Percentiles rank a stretch among this genome's conserved stretches.
Evolutionary conservation across 257 asterid species (phyloP).

Genomic region (Catharanthus roseus): DNA sequence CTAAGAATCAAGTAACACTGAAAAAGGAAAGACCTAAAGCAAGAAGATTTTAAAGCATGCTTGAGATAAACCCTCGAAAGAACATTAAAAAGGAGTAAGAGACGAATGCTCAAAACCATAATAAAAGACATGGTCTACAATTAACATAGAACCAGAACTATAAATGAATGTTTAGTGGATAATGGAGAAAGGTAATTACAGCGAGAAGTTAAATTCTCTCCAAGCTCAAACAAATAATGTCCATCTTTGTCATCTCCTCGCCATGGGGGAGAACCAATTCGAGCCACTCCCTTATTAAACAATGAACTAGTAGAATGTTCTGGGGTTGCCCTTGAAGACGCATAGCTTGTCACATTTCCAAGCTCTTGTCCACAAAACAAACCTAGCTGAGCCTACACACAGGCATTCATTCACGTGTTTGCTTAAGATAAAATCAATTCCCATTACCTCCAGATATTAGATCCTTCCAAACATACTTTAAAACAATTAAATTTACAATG

Average conservation of each 20-base stretch:
- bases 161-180: slow-evolving; percentile 6
- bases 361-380: slow-evolving; percentile 69
- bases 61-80: too few species aligned
- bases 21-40: background rate
- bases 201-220: slow-evolving; percentile 93
- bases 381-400: slow-evolving; percentile 99
- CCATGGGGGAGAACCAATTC: slow-evolving; percentile 80
- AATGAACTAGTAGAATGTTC: slow-evolving; percentile 46
- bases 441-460: slow-evolving; percentile 29
- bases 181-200: slow-evolving; percentile 60
- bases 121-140: background rate
- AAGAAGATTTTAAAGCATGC: too few species aligned
- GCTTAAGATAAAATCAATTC: slow-evolving; percentile 37
- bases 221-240: slow-evolving; percentile 92
- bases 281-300: slow-evolving; percentile 62
- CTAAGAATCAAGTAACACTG: background rate
- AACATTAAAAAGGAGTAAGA: background rate
- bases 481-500: background rate
- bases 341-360: slow-evolving; percentile 79
- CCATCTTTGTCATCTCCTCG: slow-evolving; percentile 97
- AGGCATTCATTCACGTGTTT: slow-evolving; percentile 62
- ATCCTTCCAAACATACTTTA: slow-evolving; percentile 10
- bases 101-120: background rate
- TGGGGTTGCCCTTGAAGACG: slow-evolving; percentile 32
- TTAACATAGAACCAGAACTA: slow-evolving; percentile 9